These are phyloP conservation scores for Amylocystis lapponica DNA, from an alignment of 768 basidiomycete genomes.

Conservation along the genomic window DNA sequence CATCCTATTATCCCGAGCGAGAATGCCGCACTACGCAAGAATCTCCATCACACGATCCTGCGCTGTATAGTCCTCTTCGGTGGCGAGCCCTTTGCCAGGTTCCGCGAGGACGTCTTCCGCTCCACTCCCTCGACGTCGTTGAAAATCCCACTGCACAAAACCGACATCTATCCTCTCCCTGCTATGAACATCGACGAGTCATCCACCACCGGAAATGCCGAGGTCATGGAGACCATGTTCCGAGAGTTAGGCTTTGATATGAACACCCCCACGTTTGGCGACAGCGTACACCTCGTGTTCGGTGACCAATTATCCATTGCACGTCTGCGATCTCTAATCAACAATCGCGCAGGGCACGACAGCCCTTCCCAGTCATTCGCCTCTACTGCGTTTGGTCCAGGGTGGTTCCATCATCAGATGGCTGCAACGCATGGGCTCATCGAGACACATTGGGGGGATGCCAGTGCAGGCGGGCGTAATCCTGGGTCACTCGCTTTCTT, in stretches of 20 bases:
- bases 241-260: constrained; percentile 18
- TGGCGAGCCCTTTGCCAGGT: constrained; percentile 7
- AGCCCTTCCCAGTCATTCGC: constrained; percentile 17
- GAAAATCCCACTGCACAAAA: constrained; percentile 25
- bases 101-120: background rate
- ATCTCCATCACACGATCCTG: constrained; percentile 20
- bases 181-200: constrained; percentile 34
- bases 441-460: constrained; percentile 27
- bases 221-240: constrained; percentile 25
- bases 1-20: constrained; percentile 22
- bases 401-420: constrained; percentile 34
- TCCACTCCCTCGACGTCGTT: background rate
- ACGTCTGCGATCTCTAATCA: constrained; percentile 23
- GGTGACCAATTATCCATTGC: constrained; percentile 33
- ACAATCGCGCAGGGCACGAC: constrained; percentile 27
- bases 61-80: constrained; percentile 26
- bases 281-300: constrained; percentile 8
- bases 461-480: constrained; percentile 18
- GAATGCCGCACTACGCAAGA: constrained; percentile 4
- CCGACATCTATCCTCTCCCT: constrained; percentile 23
- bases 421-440: constrained; percentile 27
- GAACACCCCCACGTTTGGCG: background rate
- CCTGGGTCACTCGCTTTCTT: constrained; percentile 30
- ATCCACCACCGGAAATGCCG: constrained; percentile 28
- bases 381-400: constrained; percentile 24